Evolutionary conservation across 768 basidiomycete genomes (phyloP).

Genomic region (Mycena galopus): DNA sequence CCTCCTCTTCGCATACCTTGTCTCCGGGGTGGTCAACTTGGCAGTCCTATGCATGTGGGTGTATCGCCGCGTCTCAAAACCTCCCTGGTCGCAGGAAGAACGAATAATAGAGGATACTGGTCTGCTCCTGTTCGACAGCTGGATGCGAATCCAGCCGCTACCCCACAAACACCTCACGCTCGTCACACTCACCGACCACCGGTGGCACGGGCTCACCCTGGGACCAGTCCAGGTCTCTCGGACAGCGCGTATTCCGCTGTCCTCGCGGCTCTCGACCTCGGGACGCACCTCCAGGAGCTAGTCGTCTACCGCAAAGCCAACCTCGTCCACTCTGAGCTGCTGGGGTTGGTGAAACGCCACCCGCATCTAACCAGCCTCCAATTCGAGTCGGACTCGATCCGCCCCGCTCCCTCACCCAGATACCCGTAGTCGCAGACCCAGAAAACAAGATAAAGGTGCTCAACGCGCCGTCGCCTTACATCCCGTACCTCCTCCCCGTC

Average conservation of each 20-base stretch:
- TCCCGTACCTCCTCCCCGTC: slow-evolving; percentile 32
- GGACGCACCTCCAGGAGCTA: background rate
- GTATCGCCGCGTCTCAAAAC: slow-evolving; percentile 3
- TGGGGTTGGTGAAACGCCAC: slow-evolving; percentile 20
- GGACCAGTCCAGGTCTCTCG: slow-evolving; percentile 4
- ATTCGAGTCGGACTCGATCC: background rate
- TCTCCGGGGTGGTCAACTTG: slow-evolving; percentile 23
- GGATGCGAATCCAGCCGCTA: slow-evolving; percentile 32
- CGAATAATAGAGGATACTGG: slow-evolving; percentile 26
- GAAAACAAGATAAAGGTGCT: slow-evolving; percentile 10
- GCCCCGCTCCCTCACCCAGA: slow-evolving; percentile 2
- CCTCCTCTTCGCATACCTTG: slow-evolving; percentile 33
- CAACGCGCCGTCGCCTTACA: slow-evolving; percentile 9
- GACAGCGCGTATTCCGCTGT: slow-evolving; percentile 15
- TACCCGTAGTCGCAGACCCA: background rate
- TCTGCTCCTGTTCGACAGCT: slow-evolving; percentile 18
- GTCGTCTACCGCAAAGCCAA: background rate
- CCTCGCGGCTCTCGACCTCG: slow-evolving; percentile 22
- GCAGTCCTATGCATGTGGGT: slow-evolving; percentile 16
- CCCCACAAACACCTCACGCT: slow-evolving; percentile 16
- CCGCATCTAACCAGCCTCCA: background rate
- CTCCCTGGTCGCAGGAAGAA: slow-evolving; percentile 25
- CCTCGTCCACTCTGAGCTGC: slow-evolving; percentile 15
- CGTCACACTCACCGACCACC: slow-evolving; percentile 19
- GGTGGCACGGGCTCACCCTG: slow-evolving; percentile 1